Base-by-base conservation (phyloP, 331 rosid genomes). In the Malus hybrid region DNA sequence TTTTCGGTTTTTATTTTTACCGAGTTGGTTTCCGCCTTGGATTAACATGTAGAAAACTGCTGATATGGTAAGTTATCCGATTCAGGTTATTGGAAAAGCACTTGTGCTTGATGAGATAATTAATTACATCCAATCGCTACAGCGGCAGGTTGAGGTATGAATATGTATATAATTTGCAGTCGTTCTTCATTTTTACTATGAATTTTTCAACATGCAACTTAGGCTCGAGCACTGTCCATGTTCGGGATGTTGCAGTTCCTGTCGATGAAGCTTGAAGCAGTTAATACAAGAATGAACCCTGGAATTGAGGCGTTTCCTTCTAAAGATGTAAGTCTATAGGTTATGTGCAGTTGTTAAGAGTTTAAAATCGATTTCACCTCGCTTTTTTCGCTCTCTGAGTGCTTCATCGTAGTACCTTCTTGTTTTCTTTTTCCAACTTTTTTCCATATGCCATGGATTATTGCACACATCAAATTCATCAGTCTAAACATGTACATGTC, bases 241-340 rank as follows among this genome's bases (percentile, higher is more conserved):
- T 74, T 20, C 34, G 63, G 68, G 87, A 32, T 79, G 68, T 77
- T 67, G 68, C 92, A 93, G 98, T 93, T 93, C 85, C 87, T 93
- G 79, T 93, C 98, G 4, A 91, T 91, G 98, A 93, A 93, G 90
- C 92, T 93, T 24, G 98, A 93, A 87, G 89, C 93, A 71, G 97
- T 93, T 56, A 91, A 91, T 83, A 69, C 98, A 53, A 85, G 97
- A 81, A 5, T 83, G 81, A 71, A 79, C 68, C 92, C 93, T 57
- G 86, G 86, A 48, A 84, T 91, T 28, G 97, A 93, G 68, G 86
- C 79, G 63, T 89, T 91, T 84, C 90, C 98, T 73, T 76, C 93
- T 78, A 89, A 91, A 91, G 93, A 86, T 82, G 97, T 88, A 85
- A 87, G 93, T 79, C 55, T 33, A 33, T 20, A 42, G 29, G 10